A percentile compares a stretch with the other conserved stretches of the same genome.
These are phyloP conservation scores for Vachellia collinsii DNA, from an alignment of 306 rosid genomes.

Conservation along the genomic window DNA sequence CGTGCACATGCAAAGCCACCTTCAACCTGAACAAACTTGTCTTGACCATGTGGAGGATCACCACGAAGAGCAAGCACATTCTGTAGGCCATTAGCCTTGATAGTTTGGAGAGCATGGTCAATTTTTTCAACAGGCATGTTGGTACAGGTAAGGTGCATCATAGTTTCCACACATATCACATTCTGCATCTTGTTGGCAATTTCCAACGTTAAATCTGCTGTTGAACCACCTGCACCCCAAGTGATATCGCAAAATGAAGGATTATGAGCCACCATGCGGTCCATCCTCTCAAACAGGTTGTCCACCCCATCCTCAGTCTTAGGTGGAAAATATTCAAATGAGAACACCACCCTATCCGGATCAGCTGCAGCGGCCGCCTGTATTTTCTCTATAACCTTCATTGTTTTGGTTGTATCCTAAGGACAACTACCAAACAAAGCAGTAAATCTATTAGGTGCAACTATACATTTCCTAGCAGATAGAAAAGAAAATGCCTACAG, in stretches of 20 bases:
- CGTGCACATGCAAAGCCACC: slow-evolving; percentile 97
- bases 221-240: slow-evolving; percentile 98
- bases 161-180: slow-evolving; percentile 81
- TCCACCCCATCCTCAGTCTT: slow-evolving; percentile 96
- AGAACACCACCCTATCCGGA: slow-evolving; percentile 75
- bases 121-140: slow-evolving; percentile 96
- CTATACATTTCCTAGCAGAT: neutral
- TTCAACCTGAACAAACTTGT: slow-evolving; percentile 81
- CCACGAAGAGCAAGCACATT: slow-evolving; percentile 98
- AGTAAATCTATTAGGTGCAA: slow-evolving; percentile 35
- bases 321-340: slow-evolving; percentile 93
- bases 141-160: slow-evolving; percentile 99
- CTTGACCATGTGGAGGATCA: slow-evolving; percentile 98
- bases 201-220: slow-evolving; percentile 89
- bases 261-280: slow-evolving; percentile 91
- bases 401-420: slow-evolving; percentile 28
- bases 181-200: slow-evolving; percentile 96
- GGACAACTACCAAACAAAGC: slow-evolving; percentile 22
- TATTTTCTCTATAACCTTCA: slow-evolving; percentile 93
- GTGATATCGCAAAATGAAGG: slow-evolving; percentile 95
- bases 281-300: slow-evolving; percentile 91
- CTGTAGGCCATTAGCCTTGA: slow-evolving; percentile 88
- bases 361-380: slow-evolving; percentile 46
- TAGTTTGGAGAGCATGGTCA: slow-evolving; percentile 84
- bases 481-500: neutral